Percentiles rank a stretch among this genome's conserved stretches.
Conservation (phyloP, 768 basidiomycete species). For the Sporobolomyces pararoseus region DNA sequence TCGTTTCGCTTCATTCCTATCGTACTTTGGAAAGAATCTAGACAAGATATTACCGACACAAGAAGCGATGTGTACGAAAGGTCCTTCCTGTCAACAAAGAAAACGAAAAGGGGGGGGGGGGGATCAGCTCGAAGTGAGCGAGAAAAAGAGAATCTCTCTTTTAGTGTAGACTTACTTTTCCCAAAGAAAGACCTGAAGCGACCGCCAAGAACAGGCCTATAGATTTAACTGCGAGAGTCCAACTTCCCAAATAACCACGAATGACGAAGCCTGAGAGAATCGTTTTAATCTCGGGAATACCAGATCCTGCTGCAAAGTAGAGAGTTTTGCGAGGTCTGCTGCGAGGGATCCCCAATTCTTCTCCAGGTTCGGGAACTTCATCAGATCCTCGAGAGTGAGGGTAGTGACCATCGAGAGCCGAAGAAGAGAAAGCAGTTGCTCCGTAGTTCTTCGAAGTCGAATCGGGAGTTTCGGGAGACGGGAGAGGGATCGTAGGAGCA, state of each 20-base stretch:
- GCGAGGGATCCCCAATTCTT: constrained; percentile 1
- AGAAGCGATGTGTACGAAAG: constrained; percentile 87
- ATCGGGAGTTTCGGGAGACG: not conserved
- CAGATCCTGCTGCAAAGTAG: constrained; percentile 73
- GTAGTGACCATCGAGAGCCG: too few relatives aligned
- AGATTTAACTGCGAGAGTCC: constrained; percentile 70
- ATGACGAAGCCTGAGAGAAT: constrained; percentile 94
- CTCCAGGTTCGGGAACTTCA: constrained; percentile 16
- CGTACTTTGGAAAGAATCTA: constrained; percentile 79
- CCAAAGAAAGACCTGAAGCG: constrained; percentile 83
- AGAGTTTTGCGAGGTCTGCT: constrained; percentile 38
- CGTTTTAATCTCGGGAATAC: constrained; percentile 95
- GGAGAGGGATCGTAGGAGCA: not conserved
- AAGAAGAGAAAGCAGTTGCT: not conserved
- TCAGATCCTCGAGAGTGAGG: not conserved
- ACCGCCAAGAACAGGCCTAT: constrained; percentile 85
- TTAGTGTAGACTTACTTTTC: constrained; percentile 51
- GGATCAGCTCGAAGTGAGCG: too few relatives aligned
- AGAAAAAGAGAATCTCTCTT: too few relatives aligned
- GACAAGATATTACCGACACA: constrained; percentile 92
- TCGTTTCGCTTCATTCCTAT: constrained; percentile 93
- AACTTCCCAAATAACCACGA: constrained; percentile 88
- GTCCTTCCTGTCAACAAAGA: constrained; percentile 62
- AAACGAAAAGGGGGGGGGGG: too few relatives aligned
- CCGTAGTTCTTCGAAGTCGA: constrained; percentile 1